These are phyloP conservation scores for Cercospora beticola DNA, from an alignment of 2,329 filamentous ascomycete species.

Conservation along the genomic window DNA sequence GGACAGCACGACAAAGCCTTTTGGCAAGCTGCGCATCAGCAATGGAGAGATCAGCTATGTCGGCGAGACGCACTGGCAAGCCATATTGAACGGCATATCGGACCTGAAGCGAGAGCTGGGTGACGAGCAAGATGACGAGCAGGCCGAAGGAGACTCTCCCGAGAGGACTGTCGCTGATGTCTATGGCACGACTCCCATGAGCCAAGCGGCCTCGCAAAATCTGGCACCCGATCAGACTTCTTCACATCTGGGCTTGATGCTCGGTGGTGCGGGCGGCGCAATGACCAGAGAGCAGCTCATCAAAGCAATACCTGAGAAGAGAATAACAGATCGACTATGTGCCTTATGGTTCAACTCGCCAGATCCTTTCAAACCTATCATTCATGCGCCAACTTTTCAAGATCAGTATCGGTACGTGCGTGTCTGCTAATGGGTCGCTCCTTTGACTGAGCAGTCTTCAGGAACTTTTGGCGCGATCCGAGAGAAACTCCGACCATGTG, in stretches of 20 bases:
- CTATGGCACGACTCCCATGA: slow-evolving; percentile 18
- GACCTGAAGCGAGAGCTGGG: slow-evolving; percentile 38
- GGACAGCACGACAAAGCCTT: slow-evolving; percentile 60
- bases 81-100: slow-evolving; percentile 64
- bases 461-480: slow-evolving; percentile 46
- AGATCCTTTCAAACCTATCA: slow-evolving; percentile 51
- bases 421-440: background rate
- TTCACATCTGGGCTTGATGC: slow-evolving; percentile 32
- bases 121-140: slow-evolving; percentile 29
- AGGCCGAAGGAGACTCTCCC: slow-evolving; percentile 19
- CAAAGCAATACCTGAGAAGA: slow-evolving; percentile 36
- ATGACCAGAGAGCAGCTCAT: slow-evolving; percentile 36
- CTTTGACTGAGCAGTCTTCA: background rate
- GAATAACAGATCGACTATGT: slow-evolving; percentile 31
- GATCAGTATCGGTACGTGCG: slow-evolving; percentile 41
- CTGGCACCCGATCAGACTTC: slow-evolving; percentile 10
- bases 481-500: slow-evolving; percentile 43
- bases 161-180: slow-evolving; percentile 11
- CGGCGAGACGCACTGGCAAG: slow-evolving; percentile 81
- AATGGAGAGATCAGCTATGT: slow-evolving; percentile 73
- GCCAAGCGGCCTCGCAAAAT: background rate
- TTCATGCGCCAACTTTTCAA: slow-evolving; percentile 56
- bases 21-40: slow-evolving; percentile 82
- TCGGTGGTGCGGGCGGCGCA: slow-evolving; percentile 18
- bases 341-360: slow-evolving; percentile 39